Evolutionary conservation across 768 basidiomycete genomes (phyloP), one percentile per base, ranked within the genome.

Genomic region (Boletellus sp.): DNA sequence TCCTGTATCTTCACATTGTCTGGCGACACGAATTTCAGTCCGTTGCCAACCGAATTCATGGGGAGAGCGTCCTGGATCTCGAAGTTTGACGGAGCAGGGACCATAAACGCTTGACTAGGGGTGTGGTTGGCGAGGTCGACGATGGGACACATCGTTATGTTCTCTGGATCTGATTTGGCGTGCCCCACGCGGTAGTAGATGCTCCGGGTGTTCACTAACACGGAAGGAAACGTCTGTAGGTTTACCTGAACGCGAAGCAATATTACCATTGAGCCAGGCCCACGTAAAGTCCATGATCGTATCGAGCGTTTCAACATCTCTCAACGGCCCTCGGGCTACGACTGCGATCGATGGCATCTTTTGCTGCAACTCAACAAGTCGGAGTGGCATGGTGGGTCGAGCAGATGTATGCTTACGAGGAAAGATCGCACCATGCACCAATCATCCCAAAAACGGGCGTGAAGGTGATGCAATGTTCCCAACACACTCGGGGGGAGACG

Each of bases 61-160:
- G 74, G 71, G 2, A 68, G 69, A 15, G 61, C 61, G 41, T 71
- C 65, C 67, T 72, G 67, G 17, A 67, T 63, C 28, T 75, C 68
- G 33, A 65, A 65, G 7, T 66, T 63, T 19, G 73, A 65, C 9
- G 67, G 53, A 26, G 68, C 58, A 19, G 78, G 83, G 12, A 56
- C 64, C 70, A 80, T 77, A 48, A 74, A 71, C 10, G 75, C 68
- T 35, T 63, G 62, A 32, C 61, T 44, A 35, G 71, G 55, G 3
- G 73, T 72, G 56, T 96, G 94, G 58, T 96, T 96, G 13, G 90
- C 90, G 53, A 97, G 86, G 70, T 98, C 95, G 45, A 96, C 74
- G 31, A 96, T 75, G 9, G 95, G 95, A 52, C 89, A 90, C 50
- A 98, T 74, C 0, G 93, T 90, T 51, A 94, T 69, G 61, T 95